phyloP scores from a whole-genome alignment of 768 basidiomycete species.

The Lactarius sanguifluus region DNA sequence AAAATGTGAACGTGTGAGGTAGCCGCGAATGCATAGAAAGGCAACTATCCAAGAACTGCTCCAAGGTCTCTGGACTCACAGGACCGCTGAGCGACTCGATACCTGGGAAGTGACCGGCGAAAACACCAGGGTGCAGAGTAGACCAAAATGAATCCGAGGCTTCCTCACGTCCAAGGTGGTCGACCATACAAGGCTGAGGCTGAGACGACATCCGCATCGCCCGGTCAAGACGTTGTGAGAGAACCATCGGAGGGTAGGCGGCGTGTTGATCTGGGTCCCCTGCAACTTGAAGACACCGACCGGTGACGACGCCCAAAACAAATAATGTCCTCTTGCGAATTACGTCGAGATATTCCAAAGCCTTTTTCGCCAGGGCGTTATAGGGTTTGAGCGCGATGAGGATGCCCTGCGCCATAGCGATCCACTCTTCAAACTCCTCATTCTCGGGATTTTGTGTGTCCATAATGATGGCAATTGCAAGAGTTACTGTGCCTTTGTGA shows the following conservation, averaged over 20 bases:
- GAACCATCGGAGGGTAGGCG: conserved; percentile 7
- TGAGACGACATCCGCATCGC: conserved; percentile 28
- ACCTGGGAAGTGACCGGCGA: conserved; percentile 32
- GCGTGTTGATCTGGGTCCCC: conserved; percentile 7
- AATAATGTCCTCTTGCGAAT: conserved; percentile 30
- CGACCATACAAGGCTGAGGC: conserved; percentile 22
- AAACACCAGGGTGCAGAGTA: conserved; percentile 22
- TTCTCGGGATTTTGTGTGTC: conserved; percentile 28
- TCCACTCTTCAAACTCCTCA: conserved; percentile 34
- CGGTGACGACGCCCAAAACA: conserved; percentile 23
- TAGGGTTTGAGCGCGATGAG: conserved; percentile 21
- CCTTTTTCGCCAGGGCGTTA: conserved; percentile 28
- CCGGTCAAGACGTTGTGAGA: conserved; percentile 25
- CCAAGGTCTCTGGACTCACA: conserved; percentile 25
- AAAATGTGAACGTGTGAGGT: conserved; percentile 24
- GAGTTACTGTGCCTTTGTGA: conserved; percentile 26
- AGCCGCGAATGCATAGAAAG: conserved; percentile 27
- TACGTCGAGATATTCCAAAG: conserved; percentile 26
- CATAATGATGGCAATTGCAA: conserved; percentile 34
- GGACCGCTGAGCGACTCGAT: conserved; percentile 31
- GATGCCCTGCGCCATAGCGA: conserved; percentile 28
- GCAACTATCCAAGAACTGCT: conserved; percentile 32
- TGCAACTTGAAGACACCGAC: conserved; percentile 5
- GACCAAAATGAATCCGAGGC: conserved; percentile 28
- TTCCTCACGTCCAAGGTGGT: conserved; percentile 28